Evolutionary conservation across 2,329 filamentous ascomycete species (phyloP).

Genomic region (Chaetomiaceae sp.): DNA sequence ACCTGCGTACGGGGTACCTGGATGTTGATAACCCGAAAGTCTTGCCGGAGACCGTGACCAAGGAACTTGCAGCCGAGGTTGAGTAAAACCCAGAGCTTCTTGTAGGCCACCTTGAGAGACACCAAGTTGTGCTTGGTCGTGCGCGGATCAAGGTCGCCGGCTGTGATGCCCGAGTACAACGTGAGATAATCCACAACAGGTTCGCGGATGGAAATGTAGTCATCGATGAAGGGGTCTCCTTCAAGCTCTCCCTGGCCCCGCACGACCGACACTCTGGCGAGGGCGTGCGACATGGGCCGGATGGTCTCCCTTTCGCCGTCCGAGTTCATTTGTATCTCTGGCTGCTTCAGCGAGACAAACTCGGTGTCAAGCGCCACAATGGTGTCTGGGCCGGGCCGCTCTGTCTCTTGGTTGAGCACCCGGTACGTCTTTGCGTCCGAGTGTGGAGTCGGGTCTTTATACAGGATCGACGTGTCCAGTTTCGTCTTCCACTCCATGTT

Average conservation of each 20-base stretch:
- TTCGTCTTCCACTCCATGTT: slow-evolving; percentile 82
- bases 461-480: slow-evolving; percentile 80
- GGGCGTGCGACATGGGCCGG: slow-evolving; percentile 80
- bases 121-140: slow-evolving; percentile 79
- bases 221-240: slow-evolving; percentile 87
- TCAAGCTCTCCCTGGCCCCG: slow-evolving; percentile 74
- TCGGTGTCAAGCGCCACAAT: slow-evolving; percentile 92
- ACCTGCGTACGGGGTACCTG: slow-evolving; percentile 86
- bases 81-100: slow-evolving; percentile 94
- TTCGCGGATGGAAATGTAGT: slow-evolving; percentile 90
- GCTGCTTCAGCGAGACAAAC: slow-evolving; percentile 87
- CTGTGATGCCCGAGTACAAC: slow-evolving; percentile 84
- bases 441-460: slow-evolving; percentile 55
- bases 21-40: slow-evolving; percentile 98
- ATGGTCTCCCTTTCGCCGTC: slow-evolving; percentile 91
- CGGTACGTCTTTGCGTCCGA: slow-evolving; percentile 53
- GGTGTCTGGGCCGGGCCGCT: slow-evolving; percentile 65
- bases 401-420: slow-evolving; percentile 52
- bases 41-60: slow-evolving; percentile 87
- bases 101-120: slow-evolving; percentile 86
- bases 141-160: slow-evolving; percentile 75
- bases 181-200: slow-evolving; percentile 94
- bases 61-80: slow-evolving; percentile 93
- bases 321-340: slow-evolving; percentile 93
- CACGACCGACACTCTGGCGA: slow-evolving; percentile 89